Evolutionary conservation across 2,329 filamentous ascomycete species (phyloP).

Genomic region (Pestalotiopsis sp.): DNA sequence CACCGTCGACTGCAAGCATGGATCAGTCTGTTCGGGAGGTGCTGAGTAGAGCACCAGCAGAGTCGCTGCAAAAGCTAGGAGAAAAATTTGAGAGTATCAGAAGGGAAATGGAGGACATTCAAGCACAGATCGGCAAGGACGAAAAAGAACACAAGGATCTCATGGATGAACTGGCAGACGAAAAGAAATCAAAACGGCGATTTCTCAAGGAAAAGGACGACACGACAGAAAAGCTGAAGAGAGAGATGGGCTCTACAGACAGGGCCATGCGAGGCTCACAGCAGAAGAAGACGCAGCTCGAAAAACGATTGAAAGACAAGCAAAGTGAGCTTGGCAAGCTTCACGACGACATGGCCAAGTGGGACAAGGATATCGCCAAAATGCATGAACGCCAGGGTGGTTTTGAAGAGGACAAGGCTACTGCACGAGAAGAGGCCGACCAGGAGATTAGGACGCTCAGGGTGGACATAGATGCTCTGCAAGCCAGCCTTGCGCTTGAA

Average conservation of each 20-base stretch:
- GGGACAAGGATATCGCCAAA: conserved; percentile 64
- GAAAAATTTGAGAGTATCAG: conserved; percentile 79
- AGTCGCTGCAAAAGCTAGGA: conserved; percentile 77
- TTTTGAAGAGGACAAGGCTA: conserved; percentile 56
- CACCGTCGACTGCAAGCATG: conserved; percentile 66
- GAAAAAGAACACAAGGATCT: conserved; percentile 70
- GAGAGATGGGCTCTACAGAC: conserved; percentile 78
- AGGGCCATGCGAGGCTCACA: conserved; percentile 80
- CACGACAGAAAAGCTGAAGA: conserved; percentile 80
- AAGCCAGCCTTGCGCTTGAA: conserved; percentile 65
- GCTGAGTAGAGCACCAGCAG: conserved; percentile 57
- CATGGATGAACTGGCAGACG: conserved; percentile 70
- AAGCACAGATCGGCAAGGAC: conserved; percentile 71
- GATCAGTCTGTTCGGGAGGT: conserved; percentile 52
- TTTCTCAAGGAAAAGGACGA: conserved; percentile 89
- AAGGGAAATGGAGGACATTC: conserved; percentile 80
- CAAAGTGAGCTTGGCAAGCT: conserved; percentile 69
- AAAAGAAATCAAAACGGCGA: conserved; percentile 78
- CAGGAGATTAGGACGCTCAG: conserved; percentile 54
- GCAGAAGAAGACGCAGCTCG: conserved; percentile 77
- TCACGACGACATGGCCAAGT: conserved; percentile 69
- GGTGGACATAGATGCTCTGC: conserved; percentile 59
- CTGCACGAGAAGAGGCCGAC: conserved; percentile 54
- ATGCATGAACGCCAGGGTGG: conserved; percentile 59
- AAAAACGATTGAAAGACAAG: conserved; percentile 71